Percentiles rank a stretch among this genome's conserved stretches.
Conservation (phyloP, 495 filamentous ascomycete genomes). For the Neurospora discreta region DNA sequence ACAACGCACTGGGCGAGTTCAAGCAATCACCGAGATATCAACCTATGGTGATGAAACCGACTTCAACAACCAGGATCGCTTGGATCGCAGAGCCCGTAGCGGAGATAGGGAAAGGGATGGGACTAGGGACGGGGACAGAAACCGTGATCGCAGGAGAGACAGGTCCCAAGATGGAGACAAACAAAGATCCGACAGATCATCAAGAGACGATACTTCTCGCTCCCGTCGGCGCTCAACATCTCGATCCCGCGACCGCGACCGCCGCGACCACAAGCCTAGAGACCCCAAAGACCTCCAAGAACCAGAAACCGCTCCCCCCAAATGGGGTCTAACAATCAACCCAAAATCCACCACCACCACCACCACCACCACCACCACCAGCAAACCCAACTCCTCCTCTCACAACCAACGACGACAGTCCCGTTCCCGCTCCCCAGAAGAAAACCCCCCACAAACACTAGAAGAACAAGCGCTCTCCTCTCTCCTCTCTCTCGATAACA, state of each 20-base stretch:
- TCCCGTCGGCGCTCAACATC: not conserved
- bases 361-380: not conserved
- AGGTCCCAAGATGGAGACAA: not conserved
- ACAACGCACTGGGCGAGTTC: not conserved
- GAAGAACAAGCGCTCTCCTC: conserved; percentile 77
- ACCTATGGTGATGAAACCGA: not conserved
- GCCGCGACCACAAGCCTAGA: not conserved
- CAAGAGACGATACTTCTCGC: not conserved
- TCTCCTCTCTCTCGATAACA: conserved; percentile 44
- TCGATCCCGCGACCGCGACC: not conserved
- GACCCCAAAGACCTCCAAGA: not conserved
- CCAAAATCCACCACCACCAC: not conserved
- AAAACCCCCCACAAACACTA: conserved; percentile 24
- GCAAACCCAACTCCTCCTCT: not conserved
- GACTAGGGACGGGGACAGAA: not conserved
- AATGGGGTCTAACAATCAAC: not conserved
- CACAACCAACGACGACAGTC: not conserved
- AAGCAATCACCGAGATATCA: not conserved
- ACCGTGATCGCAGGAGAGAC: not conserved
- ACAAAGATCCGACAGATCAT: not conserved
- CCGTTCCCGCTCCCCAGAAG: not conserved
- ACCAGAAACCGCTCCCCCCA: not conserved
- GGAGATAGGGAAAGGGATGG: not conserved
- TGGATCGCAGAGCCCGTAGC: not conserved
- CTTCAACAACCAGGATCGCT: not conserved